Percentiles rank a stretch among this genome's conserved stretches.
Evolutionary conservation across 2,329 filamentous ascomycete species (phyloP).

Genomic region (Zasmidium citrigriseum): DNA sequence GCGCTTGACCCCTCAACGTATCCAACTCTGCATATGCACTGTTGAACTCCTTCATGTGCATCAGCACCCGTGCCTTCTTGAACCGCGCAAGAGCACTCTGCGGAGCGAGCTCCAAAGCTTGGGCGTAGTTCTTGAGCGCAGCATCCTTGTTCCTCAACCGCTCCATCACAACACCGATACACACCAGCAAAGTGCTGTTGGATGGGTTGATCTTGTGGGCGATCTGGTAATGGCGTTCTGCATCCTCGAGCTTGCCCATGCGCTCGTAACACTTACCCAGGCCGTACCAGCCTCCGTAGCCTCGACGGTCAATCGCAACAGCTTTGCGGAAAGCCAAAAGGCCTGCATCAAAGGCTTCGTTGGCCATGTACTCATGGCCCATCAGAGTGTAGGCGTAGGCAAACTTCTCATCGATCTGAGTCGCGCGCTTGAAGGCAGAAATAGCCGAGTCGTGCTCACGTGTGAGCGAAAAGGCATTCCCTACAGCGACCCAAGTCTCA

Average conservation of each 20-base stretch:
- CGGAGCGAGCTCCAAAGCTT: conserved; percentile 80
- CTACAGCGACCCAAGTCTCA: conserved; percentile 92
- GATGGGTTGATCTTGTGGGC: conserved; percentile 89
- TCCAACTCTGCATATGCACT: conserved; percentile 79
- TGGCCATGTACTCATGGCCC: conserved; percentile 91
- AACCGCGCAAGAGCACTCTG: conserved; percentile 81
- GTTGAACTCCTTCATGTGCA: conserved; percentile 70
- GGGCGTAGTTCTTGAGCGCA: conserved; percentile 78
- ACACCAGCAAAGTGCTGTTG: conserved; percentile 88
- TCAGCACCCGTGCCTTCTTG: conserved; percentile 85
- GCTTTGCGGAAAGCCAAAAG: conserved; percentile 82
- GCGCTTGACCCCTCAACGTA: conserved; percentile 85
- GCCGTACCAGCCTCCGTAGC: conserved; percentile 99
- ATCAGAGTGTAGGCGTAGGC: conserved; percentile 95
- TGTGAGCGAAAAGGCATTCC: conserved; percentile 90
- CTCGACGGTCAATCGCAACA: conserved; percentile 80
- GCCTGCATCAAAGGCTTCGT: conserved; percentile 97
- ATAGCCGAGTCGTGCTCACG: conserved; percentile 93
- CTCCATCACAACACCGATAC: conserved; percentile 83
- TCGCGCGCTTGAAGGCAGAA: conserved; percentile 90
- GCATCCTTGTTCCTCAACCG: conserved; percentile 79
- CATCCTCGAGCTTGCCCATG: conserved; percentile 63
- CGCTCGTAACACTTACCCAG: conserved; percentile 67
- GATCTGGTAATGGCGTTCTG: conserved; percentile 86
- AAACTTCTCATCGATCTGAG: conserved; percentile 84